Base-by-base conservation (phyloP, 2,329 filamentous ascomycete genomes). In the Huntiella omanensis region DNA sequence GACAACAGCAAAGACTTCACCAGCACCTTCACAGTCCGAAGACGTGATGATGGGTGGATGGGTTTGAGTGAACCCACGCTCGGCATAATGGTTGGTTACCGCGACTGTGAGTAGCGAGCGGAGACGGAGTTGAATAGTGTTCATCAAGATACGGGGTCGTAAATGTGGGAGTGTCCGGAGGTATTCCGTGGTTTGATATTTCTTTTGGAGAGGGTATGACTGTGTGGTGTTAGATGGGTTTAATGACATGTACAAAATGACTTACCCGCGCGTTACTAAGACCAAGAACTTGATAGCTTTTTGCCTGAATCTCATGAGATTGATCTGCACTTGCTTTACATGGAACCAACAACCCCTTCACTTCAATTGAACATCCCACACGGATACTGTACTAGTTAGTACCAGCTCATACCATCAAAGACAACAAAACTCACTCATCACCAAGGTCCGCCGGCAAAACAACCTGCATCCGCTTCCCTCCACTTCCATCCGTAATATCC, bases 21-120 rank as follows among this genome's bases (percentile, higher is more conserved):
- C 91, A 2, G 87, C 91, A 3, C 91, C 91, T 64, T 98, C 91
- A 57, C 91, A 98, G 56, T 98, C 91, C 0, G 88, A 94, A 0
- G 88, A 95, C 1, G 91, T 96, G 56, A 98, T 83, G 55, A 96
- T 78, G 4, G 91, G 91, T 3, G 91, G 84, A 54, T 96, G 88
- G 5, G 83, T 84, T 62, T 96, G 82, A 49, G 83, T 71, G 55
- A 83, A 88, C 47, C 75, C 69, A 49, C 75, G 70, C 19, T 67
- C 63, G 40, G 72, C 70, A 62, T 96, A 95, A 62, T 86, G 88
- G 40, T 71, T 71, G 45, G 76, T 83, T 38, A 93, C 60, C 40
- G 77, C 71, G 42, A 77, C 73, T 52, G 86, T 80, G 54, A 80
- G 71, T 53, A 87, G 77, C 28, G 88, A 96, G 52, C 91, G 77